A percentile compares a stretch with the other conserved stretches of the same genome.
Conservation (phyloP, 225 moss, liverwort and hornwort species). For the Polytrichum commune region DNA sequence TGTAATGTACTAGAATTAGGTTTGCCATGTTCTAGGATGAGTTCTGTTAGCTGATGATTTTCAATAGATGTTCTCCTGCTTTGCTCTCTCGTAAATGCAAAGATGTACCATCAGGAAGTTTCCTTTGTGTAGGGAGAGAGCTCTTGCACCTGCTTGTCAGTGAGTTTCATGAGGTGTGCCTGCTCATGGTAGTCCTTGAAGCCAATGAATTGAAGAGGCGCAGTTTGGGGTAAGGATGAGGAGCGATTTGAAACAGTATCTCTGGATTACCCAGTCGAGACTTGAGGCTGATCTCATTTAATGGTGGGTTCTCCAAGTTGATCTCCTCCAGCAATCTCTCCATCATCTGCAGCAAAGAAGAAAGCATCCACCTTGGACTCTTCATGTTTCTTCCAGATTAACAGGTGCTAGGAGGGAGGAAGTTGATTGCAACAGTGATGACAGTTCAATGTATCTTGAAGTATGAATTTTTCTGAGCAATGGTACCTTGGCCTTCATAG, state of each 20-base stretch:
- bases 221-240: slow-evolving; percentile 26
- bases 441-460: no score
- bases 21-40: no score
- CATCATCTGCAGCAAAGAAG: slow-evolving; percentile 21
- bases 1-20: no score
- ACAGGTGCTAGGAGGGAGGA: no score
- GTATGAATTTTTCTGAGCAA: not conserved
- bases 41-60: no score
- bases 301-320: slow-evolving; percentile 22
- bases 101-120: slow-evolving; percentile 24
- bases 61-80: slow-evolving; percentile 11
- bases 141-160: slow-evolving; percentile 7
- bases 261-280: slow-evolving; percentile 28
- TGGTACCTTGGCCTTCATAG: slow-evolving; percentile 21
- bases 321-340: slow-evolving; percentile 26
- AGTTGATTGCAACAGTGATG: no score
- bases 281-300: slow-evolving; percentile 32
- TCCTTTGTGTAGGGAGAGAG: slow-evolving; percentile 21
- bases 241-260: slow-evolving; percentile 47
- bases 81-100: slow-evolving; percentile 36
- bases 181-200: slow-evolving; percentile 37
- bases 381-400: no score
- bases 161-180: slow-evolving; percentile 7
- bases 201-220: slow-evolving; percentile 5
- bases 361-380: no score